A percentile compares a stretch with the other conserved stretches of the same genome.
These are phyloP conservation scores for Picea engelmannii DNA, from an alignment of 83 land plant genomes.

Conservation along the genomic window DNA sequence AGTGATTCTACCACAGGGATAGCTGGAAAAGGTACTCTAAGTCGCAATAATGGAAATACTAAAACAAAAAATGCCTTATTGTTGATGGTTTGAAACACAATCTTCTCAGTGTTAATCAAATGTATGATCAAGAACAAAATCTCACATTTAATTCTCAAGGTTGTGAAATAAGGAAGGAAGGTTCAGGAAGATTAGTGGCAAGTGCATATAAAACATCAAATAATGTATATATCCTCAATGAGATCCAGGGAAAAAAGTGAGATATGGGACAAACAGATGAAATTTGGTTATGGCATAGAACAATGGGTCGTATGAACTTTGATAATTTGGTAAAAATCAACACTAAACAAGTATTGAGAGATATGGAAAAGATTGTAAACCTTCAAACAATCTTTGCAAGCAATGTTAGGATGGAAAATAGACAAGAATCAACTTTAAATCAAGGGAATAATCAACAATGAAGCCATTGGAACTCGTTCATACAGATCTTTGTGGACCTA, in stretches of 20 bases:
- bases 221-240: neutral
- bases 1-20: neutral
- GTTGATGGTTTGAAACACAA: neutral
- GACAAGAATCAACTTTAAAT: too few species aligned
- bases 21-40: neutral
- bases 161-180: neutral
- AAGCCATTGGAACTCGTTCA: too few species aligned
- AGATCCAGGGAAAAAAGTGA: neutral
- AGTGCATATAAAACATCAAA: neutral
- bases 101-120: neutral
- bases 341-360: neutral
- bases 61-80: neutral
- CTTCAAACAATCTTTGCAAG: neutral
- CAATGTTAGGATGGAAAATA: neutral
- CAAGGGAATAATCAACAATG: too few species aligned
- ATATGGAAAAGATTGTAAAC: neutral
- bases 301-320: neutral
- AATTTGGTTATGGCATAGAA: neutral
- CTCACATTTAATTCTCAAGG: neutral
- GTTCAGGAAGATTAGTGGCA: neutral
- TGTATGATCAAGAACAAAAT: neutral
- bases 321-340: neutral
- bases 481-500: too few species aligned
- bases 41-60: neutral
- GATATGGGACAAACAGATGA: neutral